Evolutionary conservation across 352 stramenopile genomes (phyloP).

Genomic region (Pythium diclinum): DNA sequence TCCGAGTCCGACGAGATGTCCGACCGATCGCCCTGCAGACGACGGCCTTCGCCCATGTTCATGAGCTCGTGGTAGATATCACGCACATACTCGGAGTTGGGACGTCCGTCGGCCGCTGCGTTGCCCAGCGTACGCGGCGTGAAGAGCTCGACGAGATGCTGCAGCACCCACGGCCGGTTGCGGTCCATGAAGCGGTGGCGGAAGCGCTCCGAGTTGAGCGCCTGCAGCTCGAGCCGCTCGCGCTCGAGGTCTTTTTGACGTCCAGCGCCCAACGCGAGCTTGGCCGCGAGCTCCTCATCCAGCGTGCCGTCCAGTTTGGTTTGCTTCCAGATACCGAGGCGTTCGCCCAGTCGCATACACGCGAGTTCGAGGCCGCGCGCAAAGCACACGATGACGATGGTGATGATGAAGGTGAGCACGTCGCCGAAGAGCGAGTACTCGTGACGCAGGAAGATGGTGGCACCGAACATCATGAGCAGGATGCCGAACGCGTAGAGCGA

Average conservation of each 20-base stretch:
- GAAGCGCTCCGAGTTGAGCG: conserved; percentile 96
- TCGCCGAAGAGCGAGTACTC: conserved; percentile 94
- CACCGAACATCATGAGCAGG: conserved; percentile 89
- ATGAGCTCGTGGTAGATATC: conserved; percentile 96
- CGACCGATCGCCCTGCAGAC: conserved; percentile 83
- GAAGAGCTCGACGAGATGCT: conserved; percentile 95
- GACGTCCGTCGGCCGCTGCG: conserved; percentile 57
- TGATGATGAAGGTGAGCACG: conserved; percentile 86
- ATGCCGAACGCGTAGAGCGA: conserved; percentile 84
- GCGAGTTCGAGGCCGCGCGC: conserved; percentile 59
- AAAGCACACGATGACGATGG: conserved; percentile 77
- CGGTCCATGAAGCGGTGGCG: conserved; percentile 95
- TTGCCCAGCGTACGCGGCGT: conserved; percentile 89
- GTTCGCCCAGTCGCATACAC: conserved; percentile 72
- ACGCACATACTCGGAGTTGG: conserved; percentile 93
- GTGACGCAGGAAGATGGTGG: conserved; percentile 92
- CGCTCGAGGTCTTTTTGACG: conserved; percentile 93
- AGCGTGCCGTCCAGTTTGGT: conserved; percentile 92
- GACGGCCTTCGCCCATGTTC: conserved; percentile 88
- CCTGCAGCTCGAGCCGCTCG: conserved; percentile 94
- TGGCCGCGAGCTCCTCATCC: conserved; percentile 95
- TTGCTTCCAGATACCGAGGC: conserved; percentile 90
- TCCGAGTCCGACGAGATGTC: conserved; percentile 93
- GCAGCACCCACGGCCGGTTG: conserved; percentile 96
- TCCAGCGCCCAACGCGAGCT: conserved; percentile 92